phyloP scores from a whole-genome alignment of 495 filamentous ascomycete species.

The Lasiosphaeria hispida region DNA sequence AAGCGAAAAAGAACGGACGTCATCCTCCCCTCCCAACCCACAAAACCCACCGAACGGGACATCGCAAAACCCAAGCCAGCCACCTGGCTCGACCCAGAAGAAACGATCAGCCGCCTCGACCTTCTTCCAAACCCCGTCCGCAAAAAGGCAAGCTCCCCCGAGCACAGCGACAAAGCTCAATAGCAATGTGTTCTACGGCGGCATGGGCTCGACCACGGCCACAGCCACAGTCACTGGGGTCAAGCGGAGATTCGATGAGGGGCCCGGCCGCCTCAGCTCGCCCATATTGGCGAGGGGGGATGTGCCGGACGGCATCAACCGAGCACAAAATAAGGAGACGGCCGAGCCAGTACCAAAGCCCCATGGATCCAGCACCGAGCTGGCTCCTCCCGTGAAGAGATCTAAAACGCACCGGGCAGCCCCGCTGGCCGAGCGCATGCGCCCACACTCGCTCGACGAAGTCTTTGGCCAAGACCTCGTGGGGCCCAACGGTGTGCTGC shows the following conservation, averaged over 20 bases:
- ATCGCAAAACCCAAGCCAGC: not conserved
- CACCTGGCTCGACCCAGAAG: constrained; percentile 12
- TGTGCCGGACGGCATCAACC: constrained; percentile 13
- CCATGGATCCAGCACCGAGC: not conserved
- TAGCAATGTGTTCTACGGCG: constrained; percentile 25
- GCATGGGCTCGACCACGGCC: constrained; percentile 21
- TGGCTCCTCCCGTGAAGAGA: constrained; percentile 48
- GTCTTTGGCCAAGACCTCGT: constrained; percentile 91
- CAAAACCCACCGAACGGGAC: not conserved
- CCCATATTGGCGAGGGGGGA: constrained; percentile 18
- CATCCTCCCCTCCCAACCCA: not conserved
- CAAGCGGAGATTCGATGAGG: constrained; percentile 47
- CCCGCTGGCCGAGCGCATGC: constrained; percentile 91
- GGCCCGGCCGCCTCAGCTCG: constrained; percentile 34
- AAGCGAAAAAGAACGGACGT: constrained; percentile 17
- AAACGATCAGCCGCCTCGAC: constrained; percentile 52
- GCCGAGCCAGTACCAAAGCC: constrained; percentile 28
- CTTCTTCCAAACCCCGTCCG: constrained; percentile 76
- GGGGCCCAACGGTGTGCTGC: constrained; percentile 75
- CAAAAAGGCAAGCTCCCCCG: constrained; percentile 47
- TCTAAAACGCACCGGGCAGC: constrained; percentile 68
- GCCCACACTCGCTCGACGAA: constrained; percentile 78
- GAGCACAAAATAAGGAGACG: constrained; percentile 15
- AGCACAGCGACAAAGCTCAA: constrained; percentile 11
- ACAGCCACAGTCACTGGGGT: constrained; percentile 5